These are phyloP conservation scores for Trichothecium roseum DNA, from an alignment of 2,329 filamentous ascomycete species.

Conservation along the genomic window DNA sequence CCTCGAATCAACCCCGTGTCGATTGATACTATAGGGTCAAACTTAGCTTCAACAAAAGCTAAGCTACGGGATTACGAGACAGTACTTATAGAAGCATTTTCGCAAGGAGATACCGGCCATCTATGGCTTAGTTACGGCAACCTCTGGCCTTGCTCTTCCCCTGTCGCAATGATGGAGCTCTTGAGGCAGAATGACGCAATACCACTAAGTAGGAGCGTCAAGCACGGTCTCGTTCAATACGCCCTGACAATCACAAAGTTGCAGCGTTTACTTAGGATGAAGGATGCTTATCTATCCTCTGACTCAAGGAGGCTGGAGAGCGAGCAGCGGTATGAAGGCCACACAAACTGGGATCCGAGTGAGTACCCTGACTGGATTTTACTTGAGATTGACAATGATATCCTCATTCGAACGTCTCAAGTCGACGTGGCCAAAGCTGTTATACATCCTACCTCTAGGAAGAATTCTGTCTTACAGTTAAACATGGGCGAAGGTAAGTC, in stretches of 20 bases:
- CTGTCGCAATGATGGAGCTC: conserved; percentile 32
- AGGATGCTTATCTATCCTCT: conserved; percentile 12
- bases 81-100: too few relatives aligned
- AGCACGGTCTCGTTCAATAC: conserved; percentile 28
- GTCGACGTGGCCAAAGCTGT: conserved; percentile 51
- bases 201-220: conserved; percentile 22
- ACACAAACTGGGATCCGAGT: conserved; percentile 44
- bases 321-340: too few relatives aligned
- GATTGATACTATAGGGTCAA: too few relatives aligned
- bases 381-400: conserved; percentile 53
- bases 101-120: neutral
- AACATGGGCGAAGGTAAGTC: conserved; percentile 51
- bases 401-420: conserved; percentile 52
- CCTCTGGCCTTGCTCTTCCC: conserved; percentile 35
- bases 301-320: too few relatives aligned
- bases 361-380: conserved; percentile 53
- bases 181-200: conserved; percentile 18
- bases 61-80: neutral
- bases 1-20: too few relatives aligned
- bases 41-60: neutral
- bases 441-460: conserved; percentile 38
- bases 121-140: conserved; percentile 29
- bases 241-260: conserved; percentile 30
- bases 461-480: conserved; percentile 53
- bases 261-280: conserved; percentile 34